Evolutionary conservation across 345 rosid genomes (phyloP), one percentile per base, ranked within the genome.

Genomic region (Eucalyptus shirleyi): DNA sequence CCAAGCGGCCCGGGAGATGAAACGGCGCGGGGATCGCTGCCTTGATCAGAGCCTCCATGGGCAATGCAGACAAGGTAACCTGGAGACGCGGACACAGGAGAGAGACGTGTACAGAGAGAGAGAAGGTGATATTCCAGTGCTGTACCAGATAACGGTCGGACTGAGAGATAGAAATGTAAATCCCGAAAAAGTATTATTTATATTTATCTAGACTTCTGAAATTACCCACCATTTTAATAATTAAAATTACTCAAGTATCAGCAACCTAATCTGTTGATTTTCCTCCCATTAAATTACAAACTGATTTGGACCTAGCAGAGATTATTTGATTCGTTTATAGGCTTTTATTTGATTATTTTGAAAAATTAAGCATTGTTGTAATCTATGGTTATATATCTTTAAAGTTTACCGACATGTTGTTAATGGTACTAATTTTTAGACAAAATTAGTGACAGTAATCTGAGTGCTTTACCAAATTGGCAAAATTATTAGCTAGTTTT

Each of bases 1-100:
- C 5, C 24, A 9, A 17, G 81, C 87, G 49, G 72, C 47, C 51
- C 69, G 72, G 87, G 86, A 92, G 81, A 53, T 53, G 88, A 88
- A 34, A 56, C 86, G 90, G 89, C 65, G 90, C 86, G 53, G 89
- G 93, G 49, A 90, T 92, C 83, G 89, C 89, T 13, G 93, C 89
- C 87, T 82, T 92, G 42, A 91, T 77, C 87, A 91, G 65, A 90
- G 93, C 42, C 49, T 87, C 92, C 92, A 92, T 90, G 47, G 34
- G 59, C 80, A 16, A 42, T 65, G 88, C 81, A 16, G 72, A 17
- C 34, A n/a, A 44, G 83, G 47, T 40, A 1, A 45, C 51, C 32
- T 19, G 28, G 60, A 56, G 60, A 24, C 7, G 9, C 32, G 8
- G 56, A 45, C 12, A 49, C 51, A 1, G 9, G 21, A 5, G 28